A percentile compares a stretch with the other conserved stretches of the same genome.
These are phyloP conservation scores for Diplosphaera chodatii DNA, from an alignment of 139 green algal species.

Conservation along the genomic window DNA sequence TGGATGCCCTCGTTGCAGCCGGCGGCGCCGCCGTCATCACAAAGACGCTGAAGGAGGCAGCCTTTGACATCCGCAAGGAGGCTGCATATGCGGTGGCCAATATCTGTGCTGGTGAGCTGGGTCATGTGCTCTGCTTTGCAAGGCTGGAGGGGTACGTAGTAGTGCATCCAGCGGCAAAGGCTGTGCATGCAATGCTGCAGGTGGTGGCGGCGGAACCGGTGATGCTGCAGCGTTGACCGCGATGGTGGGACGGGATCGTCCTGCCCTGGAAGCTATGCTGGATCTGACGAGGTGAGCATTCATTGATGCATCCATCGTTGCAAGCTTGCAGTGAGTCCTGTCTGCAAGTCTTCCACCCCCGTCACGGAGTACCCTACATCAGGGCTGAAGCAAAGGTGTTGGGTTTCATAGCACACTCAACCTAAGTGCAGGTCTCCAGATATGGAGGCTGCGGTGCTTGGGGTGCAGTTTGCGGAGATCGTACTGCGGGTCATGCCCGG, in stretches of 20 bases:
- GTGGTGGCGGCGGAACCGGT: conserved; percentile 15
- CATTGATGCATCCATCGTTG: no score
- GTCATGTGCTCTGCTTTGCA: no score
- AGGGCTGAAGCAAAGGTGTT: no score
- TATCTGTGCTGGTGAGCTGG: conserved; percentile 22
- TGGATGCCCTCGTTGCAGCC: conserved; percentile 19
- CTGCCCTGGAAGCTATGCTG: conserved; percentile 26
- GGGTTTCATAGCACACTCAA: no score
- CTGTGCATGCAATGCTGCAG: no score
- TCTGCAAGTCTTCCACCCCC: no score
- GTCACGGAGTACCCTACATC: no score
- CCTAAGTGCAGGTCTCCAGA: conserved; percentile 21
- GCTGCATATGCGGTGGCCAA: conserved; percentile 39
- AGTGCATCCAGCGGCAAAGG: no score
- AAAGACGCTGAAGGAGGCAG: conserved; percentile 16
- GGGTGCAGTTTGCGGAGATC: conserved; percentile 41
- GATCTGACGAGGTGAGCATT: conserved; percentile 23
- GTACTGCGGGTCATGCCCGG: conserved; percentile 30
- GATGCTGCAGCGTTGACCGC: conserved; percentile 20
- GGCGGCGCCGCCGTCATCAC: conserved; percentile 19
- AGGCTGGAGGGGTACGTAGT: no score
- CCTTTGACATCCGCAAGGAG: conserved; percentile 49
- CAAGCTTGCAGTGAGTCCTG: no score
- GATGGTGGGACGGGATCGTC: conserved; percentile 24
- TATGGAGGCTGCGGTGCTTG: conserved; percentile 32